These are phyloP conservation scores for Psilocybe tampanensis DNA, from an alignment of 768 basidiomycete genomes.

Conservation along the genomic window DNA sequence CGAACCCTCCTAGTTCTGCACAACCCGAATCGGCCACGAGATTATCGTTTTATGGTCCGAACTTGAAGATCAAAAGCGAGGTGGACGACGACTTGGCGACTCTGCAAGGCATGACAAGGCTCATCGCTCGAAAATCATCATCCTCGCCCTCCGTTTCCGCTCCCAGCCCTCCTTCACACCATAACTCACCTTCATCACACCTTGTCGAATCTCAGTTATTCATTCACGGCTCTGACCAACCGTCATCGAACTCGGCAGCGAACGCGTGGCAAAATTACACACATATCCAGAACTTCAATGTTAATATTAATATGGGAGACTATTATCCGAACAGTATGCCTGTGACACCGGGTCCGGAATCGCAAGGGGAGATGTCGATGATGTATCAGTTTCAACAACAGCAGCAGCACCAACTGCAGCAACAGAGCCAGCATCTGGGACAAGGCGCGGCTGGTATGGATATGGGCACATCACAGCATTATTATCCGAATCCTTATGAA, in stretches of 20 bases:
- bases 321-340: slow-evolving; percentile 14
- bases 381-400: slow-evolving; percentile 22
- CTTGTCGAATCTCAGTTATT: slow-evolving; percentile 15
- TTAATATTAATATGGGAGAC: slow-evolving; percentile 32
- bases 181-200: slow-evolving; percentile 45
- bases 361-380: slow-evolving; percentile 20
- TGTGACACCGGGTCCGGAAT: slow-evolving; percentile 8
- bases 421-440: slow-evolving; percentile 10
- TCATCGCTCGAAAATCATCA: slow-evolving; percentile 54
- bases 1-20: slow-evolving; percentile 18
- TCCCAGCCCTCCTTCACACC: slow-evolving; percentile 46
- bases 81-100: slow-evolving; percentile 64
- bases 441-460: slow-evolving; percentile 28
- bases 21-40: slow-evolving; percentile 26
- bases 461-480: slow-evolving; percentile 10
- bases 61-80: slow-evolving; percentile 52
- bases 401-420: slow-evolving; percentile 20
- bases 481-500: slow-evolving; percentile 11
- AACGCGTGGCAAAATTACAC: slow-evolving; percentile 34
- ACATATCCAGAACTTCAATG: slow-evolving; percentile 33
- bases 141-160: slow-evolving; percentile 47
- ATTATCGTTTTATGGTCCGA: slow-evolving; percentile 36
- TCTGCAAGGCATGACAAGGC: slow-evolving; percentile 64
- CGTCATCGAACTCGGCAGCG: slow-evolving; percentile 5
- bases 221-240: not conserved